phyloP scores from a whole-genome alignment of 1,139 yeast genomes.

The Groenewaldozyma sp. region DNA sequence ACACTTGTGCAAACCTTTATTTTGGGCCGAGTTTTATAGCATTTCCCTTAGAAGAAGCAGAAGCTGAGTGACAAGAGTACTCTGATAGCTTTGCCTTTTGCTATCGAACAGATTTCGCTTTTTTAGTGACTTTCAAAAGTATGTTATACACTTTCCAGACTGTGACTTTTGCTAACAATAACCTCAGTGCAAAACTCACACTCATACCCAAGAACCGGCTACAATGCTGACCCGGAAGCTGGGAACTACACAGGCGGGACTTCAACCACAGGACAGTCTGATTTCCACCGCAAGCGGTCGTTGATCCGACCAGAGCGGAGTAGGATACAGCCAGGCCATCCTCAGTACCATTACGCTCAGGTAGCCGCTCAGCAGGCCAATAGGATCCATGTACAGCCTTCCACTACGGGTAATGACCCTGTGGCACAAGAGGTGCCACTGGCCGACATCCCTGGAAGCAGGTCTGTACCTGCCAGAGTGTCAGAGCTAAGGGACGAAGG shows the following conservation, averaged over 20 bases:
- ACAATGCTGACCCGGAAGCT: slow-evolving; percentile 2
- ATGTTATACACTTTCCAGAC: not conserved
- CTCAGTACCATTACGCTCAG: slow-evolving; percentile 73
- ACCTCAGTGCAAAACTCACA: slow-evolving; percentile 3
- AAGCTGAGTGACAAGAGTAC: no score
- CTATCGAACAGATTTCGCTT: not conserved
- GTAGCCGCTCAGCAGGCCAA: slow-evolving; percentile 56
- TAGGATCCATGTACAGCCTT: slow-evolving; percentile 54
- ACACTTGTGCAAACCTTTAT: no score
- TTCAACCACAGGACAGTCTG: slow-evolving; percentile 7
- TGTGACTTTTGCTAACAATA: slow-evolving; percentile 1
- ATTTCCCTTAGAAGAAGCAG: no score
- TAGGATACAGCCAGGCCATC: slow-evolving; percentile 57
- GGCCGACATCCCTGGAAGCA: slow-evolving; percentile 4
- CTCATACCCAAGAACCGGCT: slow-evolving; percentile 1
- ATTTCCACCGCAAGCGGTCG: slow-evolving; percentile 50
- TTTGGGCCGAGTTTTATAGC: no score
- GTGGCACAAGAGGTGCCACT: slow-evolving; percentile 31
- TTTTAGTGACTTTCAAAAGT: not conserved
- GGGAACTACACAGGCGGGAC: slow-evolving; percentile 3
- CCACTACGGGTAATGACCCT: slow-evolving; percentile 70
- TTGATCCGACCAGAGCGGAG: slow-evolving; percentile 76
- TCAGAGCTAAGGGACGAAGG: slow-evolving; percentile 2
- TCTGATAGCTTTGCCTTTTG: no score
- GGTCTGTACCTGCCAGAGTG: slow-evolving; percentile 10